These are phyloP conservation scores for Picochlorum sp. DNA, from an alignment of 139 green algal species.

Conservation along the genomic window DNA sequence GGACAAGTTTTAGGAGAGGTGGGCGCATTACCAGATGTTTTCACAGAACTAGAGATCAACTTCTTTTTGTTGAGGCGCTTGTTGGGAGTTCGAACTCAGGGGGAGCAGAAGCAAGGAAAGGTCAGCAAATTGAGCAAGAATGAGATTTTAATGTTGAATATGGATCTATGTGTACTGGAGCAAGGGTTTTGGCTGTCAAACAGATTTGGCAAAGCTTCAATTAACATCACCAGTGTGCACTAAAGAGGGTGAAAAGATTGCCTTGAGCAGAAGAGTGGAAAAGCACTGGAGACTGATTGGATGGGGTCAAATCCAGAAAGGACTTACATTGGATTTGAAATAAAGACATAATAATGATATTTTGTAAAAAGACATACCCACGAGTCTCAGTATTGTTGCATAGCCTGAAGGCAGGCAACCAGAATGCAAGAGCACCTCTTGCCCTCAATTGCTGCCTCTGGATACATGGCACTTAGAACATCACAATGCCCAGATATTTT, in stretches of 20 bases:
- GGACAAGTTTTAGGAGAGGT: constrained; percentile 95
- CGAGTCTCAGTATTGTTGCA: neutral
- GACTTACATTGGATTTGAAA: constrained; percentile 17
- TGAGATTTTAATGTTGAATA: constrained; percentile 99
- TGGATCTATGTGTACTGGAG: constrained; percentile 97
- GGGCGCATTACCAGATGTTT: constrained; percentile 90
- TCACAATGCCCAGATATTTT: neutral
- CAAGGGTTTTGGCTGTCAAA: constrained; percentile 93
- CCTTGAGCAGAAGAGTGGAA: constrained; percentile 87
- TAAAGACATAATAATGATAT: neutral
- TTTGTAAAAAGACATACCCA: neutral
- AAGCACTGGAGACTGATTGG: constrained; percentile 99
- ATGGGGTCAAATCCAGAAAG: constrained; percentile 75
- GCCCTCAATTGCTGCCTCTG: neutral
- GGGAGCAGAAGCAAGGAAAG: constrained; percentile 87
- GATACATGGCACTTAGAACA: neutral
- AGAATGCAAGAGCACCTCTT: neutral
- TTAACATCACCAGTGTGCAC: constrained; percentile 97
- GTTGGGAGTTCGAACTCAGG: constrained; percentile 87
- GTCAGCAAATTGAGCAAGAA: constrained; percentile 94
- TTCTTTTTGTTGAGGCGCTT: constrained; percentile 97
- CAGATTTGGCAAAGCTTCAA: constrained; percentile 97
- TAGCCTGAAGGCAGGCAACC: neutral
- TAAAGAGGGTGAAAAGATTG: constrained; percentile 96
- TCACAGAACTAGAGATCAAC: constrained; percentile 97